Conservation (phyloP, 1,139 yeast species). For the Yamadazyma sp. region DNA sequence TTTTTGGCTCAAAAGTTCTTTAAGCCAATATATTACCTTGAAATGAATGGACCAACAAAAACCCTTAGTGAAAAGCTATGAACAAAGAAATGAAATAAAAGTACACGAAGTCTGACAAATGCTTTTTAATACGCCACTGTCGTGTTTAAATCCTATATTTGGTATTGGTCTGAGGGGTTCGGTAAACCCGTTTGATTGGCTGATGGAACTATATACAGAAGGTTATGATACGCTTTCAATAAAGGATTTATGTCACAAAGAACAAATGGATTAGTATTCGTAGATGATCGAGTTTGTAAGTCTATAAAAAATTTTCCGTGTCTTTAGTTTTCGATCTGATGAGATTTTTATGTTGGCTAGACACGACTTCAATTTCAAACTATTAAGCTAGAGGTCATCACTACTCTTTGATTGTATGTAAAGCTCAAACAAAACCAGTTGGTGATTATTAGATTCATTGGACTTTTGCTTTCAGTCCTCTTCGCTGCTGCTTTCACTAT, state of each 20-base stretch:
- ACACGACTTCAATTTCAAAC: not conserved
- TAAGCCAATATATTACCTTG: not conserved
- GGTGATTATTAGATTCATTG: not conserved
- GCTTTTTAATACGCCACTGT: not conserved
- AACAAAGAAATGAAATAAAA: constrained; percentile 9
- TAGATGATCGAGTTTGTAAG: not conserved
- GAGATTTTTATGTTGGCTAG: constrained; percentile 5
- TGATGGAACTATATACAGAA: constrained; percentile 3
- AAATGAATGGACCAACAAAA: constrained; percentile 4
- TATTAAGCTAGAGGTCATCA: too few relatives aligned
- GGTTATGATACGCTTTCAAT: not conserved
- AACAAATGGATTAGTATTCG: constrained; percentile 1
- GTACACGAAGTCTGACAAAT: not conserved
- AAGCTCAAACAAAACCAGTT: too few relatives aligned
- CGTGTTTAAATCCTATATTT: too few relatives aligned
- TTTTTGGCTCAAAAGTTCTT: not conserved
- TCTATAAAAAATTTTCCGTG: constrained; percentile 9
- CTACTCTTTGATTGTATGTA: too few relatives aligned
- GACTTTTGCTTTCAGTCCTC: not conserved
- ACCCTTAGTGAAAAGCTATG: constrained; percentile 7
- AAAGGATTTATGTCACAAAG: not conserved
- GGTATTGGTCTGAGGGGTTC: not conserved
- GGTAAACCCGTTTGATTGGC: not conserved
- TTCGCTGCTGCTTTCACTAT: constrained; percentile 4
- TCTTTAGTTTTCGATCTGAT: constrained; percentile 10